Conservation (phyloP, 1,139 yeast genomes). For the Williopsis jadinii region DNA sequence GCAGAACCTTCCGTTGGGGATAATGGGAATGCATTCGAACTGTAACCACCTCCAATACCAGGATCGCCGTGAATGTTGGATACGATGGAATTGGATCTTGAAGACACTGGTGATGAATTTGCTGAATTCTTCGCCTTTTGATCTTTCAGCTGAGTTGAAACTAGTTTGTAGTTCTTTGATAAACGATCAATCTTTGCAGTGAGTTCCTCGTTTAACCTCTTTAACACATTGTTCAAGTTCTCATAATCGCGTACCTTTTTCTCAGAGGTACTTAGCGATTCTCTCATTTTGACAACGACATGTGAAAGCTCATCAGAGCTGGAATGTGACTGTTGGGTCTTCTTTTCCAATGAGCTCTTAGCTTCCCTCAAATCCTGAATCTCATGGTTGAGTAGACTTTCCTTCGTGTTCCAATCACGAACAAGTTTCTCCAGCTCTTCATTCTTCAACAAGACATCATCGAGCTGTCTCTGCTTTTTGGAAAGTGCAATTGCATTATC, state of each 20-base stretch:
- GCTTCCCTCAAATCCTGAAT: slow-evolving; percentile 20
- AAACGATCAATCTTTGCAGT: slow-evolving; percentile 58
- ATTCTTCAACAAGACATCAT: slow-evolving; percentile 25
- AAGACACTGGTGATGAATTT: slow-evolving; percentile 13
- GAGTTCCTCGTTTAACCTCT: slow-evolving; percentile 62
- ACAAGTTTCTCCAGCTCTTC: slow-evolving; percentile 24
- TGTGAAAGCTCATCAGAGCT: slow-evolving; percentile 26
- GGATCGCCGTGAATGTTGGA: slow-evolving; percentile 2
- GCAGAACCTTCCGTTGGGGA: not conserved
- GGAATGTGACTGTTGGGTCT: slow-evolving; percentile 11
- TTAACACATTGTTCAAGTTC: slow-evolving; percentile 47
- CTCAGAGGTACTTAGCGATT: slow-evolving; percentile 44
- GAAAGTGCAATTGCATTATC: slow-evolving; percentile 42
- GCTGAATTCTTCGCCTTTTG: slow-evolving; percentile 21
- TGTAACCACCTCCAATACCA: not conserved
- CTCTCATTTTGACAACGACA: slow-evolving; percentile 38
- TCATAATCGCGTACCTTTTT: slow-evolving; percentile 49
- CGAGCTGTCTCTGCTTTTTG: slow-evolving; percentile 33
- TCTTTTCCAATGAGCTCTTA: slow-evolving; percentile 20
- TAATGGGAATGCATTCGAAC: slow-evolving; percentile 2
- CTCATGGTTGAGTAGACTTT: slow-evolving; percentile 32
- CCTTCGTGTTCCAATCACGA: slow-evolving; percentile 22
- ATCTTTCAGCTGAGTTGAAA: slow-evolving; percentile 51
- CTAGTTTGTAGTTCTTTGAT: slow-evolving; percentile 53
- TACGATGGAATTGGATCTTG: slow-evolving; percentile 23